These are phyloP conservation scores for Dioscorea cayenensis DNA, from an alignment of 116 monocot species.

Conservation along the genomic window DNA sequence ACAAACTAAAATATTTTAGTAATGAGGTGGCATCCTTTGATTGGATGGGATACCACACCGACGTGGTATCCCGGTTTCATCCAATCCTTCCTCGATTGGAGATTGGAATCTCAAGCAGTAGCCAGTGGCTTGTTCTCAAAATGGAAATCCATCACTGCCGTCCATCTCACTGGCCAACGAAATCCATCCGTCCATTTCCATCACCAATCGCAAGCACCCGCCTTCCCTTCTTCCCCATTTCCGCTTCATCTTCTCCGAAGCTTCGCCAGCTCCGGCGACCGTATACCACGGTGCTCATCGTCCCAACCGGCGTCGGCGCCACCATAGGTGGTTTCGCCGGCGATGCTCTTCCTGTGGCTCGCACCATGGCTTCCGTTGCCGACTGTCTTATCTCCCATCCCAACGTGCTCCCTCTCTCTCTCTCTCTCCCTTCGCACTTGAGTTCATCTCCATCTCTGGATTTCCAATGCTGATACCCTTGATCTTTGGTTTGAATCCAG, in stretches of 20 bases:
- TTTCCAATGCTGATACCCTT: not conserved
- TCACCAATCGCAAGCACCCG: not conserved
- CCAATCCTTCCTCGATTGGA: no score
- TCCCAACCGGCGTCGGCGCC: conserved; percentile 89
- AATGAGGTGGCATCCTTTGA: no score
- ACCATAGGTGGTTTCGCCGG: conserved; percentile 85
- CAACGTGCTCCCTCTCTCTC: conserved; percentile 33
- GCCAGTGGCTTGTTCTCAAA: no score
- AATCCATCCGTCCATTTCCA: conserved; percentile 9
- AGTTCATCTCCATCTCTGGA: not conserved
- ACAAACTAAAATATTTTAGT: no score
- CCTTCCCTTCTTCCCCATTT: conserved; percentile 16
- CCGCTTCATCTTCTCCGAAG: not conserved
- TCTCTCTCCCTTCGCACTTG: not conserved
- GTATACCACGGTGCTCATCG: conserved; percentile 86
- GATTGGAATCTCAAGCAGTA: no score
- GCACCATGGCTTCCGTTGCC: conserved; percentile 65
- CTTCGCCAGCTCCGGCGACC: conserved; percentile 36
- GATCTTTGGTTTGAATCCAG: conserved; percentile 2
- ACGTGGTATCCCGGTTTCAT: no score
- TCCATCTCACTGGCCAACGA: conserved; percentile 1
- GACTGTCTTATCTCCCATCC: conserved; percentile 95
- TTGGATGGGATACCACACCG: no score
- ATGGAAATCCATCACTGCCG: conserved; percentile 20
- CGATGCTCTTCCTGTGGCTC: conserved; percentile 78